Evolutionary conservation across 73 alveolate species (phyloP).

Genomic region (Blepharisma stoltei): DNA sequence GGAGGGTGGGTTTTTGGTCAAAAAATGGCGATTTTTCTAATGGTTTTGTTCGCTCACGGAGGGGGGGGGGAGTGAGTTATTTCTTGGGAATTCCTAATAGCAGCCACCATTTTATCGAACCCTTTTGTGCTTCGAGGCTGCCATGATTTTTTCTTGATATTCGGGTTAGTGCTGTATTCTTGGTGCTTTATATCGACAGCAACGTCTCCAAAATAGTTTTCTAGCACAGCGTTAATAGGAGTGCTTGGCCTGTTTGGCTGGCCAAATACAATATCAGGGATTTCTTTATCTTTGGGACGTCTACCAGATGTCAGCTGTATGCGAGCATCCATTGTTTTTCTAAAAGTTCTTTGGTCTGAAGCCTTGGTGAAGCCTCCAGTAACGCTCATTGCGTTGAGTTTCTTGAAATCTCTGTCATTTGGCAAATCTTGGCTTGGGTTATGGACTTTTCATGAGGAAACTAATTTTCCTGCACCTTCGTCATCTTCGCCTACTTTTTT

Average conservation of each 20-base stretch:
- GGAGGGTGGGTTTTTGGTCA: too few species aligned
- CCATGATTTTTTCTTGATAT: background rate
- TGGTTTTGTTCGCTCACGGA: too few species aligned
- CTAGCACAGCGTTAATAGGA: slow-evolving; percentile 23
- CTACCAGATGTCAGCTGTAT: background rate
- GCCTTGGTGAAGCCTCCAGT: background rate
- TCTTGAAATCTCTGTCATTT: background rate
- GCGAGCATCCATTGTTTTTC: background rate
- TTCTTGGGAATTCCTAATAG: background rate
- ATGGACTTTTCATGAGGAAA: slow-evolving; percentile 16
- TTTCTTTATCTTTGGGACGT: background rate
- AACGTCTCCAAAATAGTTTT: background rate
- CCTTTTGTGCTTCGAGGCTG: background rate
- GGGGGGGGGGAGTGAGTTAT: too few species aligned
- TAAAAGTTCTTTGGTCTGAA: background rate
- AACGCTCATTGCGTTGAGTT: background rate
- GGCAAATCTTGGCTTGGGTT: background rate
- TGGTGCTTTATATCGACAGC: background rate
- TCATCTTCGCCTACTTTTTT: slow-evolving; percentile 67
- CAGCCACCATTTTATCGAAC: background rate
- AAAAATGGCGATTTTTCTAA: too few species aligned
- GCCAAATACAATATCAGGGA: slow-evolving; percentile 7
- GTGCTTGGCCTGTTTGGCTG: slow-evolving; percentile 7
- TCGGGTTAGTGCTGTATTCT: too few species aligned
- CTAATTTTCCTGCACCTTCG: slow-evolving; percentile 73